phyloP scores from a whole-genome alignment of 495 filamentous ascomycete species.

The Pyronema domesticum region DNA sequence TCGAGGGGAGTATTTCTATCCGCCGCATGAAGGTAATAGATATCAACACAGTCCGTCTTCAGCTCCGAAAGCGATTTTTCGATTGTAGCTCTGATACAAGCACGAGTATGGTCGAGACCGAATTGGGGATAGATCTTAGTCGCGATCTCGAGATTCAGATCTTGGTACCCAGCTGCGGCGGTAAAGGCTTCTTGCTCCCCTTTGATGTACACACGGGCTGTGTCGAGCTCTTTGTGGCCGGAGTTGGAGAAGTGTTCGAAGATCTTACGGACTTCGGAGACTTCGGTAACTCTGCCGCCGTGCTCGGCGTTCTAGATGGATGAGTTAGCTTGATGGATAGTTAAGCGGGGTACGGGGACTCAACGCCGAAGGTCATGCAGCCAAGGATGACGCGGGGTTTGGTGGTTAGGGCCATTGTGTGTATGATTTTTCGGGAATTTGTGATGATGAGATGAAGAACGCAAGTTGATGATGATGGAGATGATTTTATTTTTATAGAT shows the following conservation, averaged over 20 bases:
- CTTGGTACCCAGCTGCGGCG: slow-evolving; percentile 55
- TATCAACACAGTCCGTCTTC: slow-evolving; percentile 60
- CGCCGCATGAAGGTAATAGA: slow-evolving; percentile 76
- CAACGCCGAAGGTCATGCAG: slow-evolving; percentile 12
- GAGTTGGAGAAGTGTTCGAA: slow-evolving; percentile 53
- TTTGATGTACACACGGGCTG: slow-evolving; percentile 55
- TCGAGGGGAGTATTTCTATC: slow-evolving; percentile 63
- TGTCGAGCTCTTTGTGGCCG: slow-evolving; percentile 66
- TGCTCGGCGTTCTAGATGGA: slow-evolving; percentile 23
- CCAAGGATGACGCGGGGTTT: slow-evolving; percentile 15
- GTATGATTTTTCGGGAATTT: too few species aligned
- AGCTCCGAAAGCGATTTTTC: slow-evolving; percentile 53
- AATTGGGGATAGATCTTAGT: slow-evolving; percentile 60
- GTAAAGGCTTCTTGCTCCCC: slow-evolving; percentile 70
- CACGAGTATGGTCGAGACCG: slow-evolving; percentile 40
- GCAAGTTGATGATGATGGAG: too few species aligned
- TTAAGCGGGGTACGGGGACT: not conserved
- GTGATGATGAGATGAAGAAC: too few species aligned
- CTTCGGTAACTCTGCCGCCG: slow-evolving; percentile 53
- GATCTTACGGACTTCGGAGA: slow-evolving; percentile 40
- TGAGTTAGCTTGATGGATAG: not conserved
- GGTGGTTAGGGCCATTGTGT: not conserved
- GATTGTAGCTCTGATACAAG: slow-evolving; percentile 41
- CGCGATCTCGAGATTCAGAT: slow-evolving; percentile 63
- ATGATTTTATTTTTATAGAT: too few species aligned